Base-by-base conservation (phyloP, 1,284 basidiomycete species). In the Cryptococcus jaspeensis region DNA sequence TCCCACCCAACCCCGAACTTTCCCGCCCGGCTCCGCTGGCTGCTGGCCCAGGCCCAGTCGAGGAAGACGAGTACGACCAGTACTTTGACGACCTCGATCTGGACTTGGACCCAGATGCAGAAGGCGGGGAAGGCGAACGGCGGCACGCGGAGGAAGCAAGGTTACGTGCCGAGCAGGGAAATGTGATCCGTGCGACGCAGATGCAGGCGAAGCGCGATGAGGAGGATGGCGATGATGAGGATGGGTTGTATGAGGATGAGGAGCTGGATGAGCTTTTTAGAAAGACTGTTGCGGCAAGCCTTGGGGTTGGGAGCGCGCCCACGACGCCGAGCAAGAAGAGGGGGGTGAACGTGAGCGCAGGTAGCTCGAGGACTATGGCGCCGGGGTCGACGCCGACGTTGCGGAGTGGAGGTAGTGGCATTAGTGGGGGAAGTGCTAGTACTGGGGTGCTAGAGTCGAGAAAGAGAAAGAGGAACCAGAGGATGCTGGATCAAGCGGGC, bases 1-100 rank as follows among this genome's bases (percentile, higher is more conserved):
- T 66, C 7, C 63, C 70, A 8, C 61, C 74, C 13, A 71, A 76
- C 16, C 64, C 74, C 43, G 73, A 76, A 15, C 67, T 75, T 39
- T 69, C 70, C 16, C 61, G 71, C 20, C 67, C 68, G 1, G 74
- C 78, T 20, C 70, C 70, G 36, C 59, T 63, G 0, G 65, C 64
- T 9, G 53, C 54, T 13, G 52, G 59, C 8, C 64, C 66, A 15
- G 62, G 3, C 18, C 48, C 67, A 4, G 67, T 70, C 12, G 65
- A 62, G 8, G 70, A 71, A 11, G 66, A 66, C n/a, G 58, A 63
- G 25, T 66, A 63, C 16, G 70, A 71, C 25, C 64, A 63, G n/a
- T 57, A 47, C 12, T 46, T 35, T 7, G 49, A 51, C 23, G 55
- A 59, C 44, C 46, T 51, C 39, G 45, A 50, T 6, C 28, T 32